A percentile compares a stretch with the other conserved stretches of the same genome.
phyloP scores from a whole-genome alignment of 2,329 filamentous ascomycete genomes.

The Exserohilum rostratum region DNA sequence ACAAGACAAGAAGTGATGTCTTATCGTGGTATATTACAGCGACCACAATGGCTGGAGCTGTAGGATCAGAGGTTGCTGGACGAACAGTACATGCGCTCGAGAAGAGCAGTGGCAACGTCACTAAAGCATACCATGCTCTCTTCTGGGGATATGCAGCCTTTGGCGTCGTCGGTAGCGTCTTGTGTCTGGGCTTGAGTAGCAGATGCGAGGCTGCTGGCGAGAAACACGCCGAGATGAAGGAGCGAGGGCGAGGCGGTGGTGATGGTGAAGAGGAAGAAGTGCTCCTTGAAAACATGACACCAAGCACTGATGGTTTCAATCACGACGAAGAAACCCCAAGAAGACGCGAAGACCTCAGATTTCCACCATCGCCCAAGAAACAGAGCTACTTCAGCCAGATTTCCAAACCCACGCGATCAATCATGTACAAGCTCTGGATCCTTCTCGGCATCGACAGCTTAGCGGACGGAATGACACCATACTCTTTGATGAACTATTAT shows the following conservation, averaged over 20 bases:
- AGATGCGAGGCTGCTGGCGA: slow-evolving; percentile 50
- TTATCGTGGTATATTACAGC: slow-evolving; percentile 49
- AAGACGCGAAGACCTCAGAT: slow-evolving; percentile 22
- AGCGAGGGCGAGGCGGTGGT: slow-evolving; percentile 20
- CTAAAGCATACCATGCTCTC: slow-evolving; percentile 49
- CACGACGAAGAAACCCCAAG: slow-evolving; percentile 24
- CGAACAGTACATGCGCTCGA: slow-evolving; percentile 50
- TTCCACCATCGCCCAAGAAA: slow-evolving; percentile 33
- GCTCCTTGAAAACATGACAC: slow-evolving; percentile 41
- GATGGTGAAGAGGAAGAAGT: slow-evolving; percentile 44
- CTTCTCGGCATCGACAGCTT: slow-evolving; percentile 68
- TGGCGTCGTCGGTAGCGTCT: slow-evolving; percentile 47
- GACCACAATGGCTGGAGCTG: slow-evolving; percentile 44
- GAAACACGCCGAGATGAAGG: slow-evolving; percentile 34
- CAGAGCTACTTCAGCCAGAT: slow-evolving; percentile 57
- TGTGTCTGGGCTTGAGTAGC: slow-evolving; percentile 49
- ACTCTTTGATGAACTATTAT: slow-evolving; percentile 47
- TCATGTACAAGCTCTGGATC: slow-evolving; percentile 70
- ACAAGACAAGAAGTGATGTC: slow-evolving; percentile 45
- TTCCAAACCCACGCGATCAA: slow-evolving; percentile 61
- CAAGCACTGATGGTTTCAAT: slow-evolving; percentile 41
- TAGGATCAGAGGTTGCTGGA: slow-evolving; percentile 47
- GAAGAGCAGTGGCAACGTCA: slow-evolving; percentile 44
- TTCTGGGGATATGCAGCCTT: slow-evolving; percentile 54
- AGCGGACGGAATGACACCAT: slow-evolving; percentile 64